Percentiles rank a stretch among this genome's conserved stretches.
Conservation (phyloP, 441 rosid species). For the Populus trichocarpa region DNA sequence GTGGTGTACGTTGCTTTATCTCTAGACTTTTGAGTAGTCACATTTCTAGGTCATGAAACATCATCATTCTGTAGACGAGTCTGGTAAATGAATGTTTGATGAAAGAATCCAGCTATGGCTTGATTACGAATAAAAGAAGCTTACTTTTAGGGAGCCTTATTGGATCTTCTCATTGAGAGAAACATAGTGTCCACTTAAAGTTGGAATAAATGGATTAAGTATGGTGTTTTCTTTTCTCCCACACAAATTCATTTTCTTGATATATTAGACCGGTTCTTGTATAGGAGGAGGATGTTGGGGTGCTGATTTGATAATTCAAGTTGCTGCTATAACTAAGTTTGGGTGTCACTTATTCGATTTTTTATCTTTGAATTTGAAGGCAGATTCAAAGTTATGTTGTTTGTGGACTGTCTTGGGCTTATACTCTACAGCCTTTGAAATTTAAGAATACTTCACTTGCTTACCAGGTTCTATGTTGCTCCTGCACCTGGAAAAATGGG, state of each 20-base stretch:
- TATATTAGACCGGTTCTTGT: background rate
- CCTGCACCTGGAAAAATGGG: conserved; percentile 88
- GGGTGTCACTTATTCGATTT: background rate
- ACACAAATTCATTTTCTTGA: background rate
- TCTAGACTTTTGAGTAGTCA: background rate
- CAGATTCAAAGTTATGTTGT: background rate
- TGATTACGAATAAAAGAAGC: background rate
- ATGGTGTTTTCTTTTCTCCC: background rate
- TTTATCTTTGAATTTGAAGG: background rate
- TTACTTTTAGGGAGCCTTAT: background rate
- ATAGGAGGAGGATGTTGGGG: background rate
- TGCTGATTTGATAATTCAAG: background rate
- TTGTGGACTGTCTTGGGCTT: background rate
- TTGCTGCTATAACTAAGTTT: background rate
- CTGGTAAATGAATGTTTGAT: background rate
- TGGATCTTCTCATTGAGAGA: background rate
- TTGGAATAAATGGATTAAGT: background rate
- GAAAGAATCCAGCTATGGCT: background rate
- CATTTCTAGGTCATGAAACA: background rate
- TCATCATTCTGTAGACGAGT: background rate
- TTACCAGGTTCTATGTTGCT: conserved; percentile 77
- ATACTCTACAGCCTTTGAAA: background rate
- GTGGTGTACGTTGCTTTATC: background rate
- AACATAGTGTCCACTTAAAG: background rate
- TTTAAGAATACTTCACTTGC: conserved; percentile 11